A percentile compares a stretch with the other conserved stretches of the same genome.
These are phyloP conservation scores for Mrakia frigida DNA, from an alignment of 768 basidiomycete genomes.

Conservation along the genomic window DNA sequence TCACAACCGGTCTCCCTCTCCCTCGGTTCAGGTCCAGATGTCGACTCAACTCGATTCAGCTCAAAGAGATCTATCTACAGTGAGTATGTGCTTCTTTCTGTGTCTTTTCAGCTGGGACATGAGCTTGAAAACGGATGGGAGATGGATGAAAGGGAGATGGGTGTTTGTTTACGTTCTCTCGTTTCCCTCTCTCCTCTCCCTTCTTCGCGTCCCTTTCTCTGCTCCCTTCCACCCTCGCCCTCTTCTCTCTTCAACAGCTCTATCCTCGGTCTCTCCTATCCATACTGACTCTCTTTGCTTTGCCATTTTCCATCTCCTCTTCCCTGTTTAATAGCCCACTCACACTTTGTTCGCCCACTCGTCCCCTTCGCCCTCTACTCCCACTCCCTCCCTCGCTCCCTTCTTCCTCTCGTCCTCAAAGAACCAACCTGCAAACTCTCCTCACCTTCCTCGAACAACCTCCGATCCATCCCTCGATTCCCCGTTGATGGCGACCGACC, in stretches of 20 bases:
- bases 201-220: no score
- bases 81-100: neutral
- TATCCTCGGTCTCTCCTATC: neutral
- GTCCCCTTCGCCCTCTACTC: neutral
- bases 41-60: neutral
- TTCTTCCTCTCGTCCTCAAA: neutral
- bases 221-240: no score
- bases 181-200: no score
- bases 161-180: no score
- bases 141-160: neutral
- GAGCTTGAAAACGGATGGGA: neutral
- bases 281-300: neutral
- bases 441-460: neutral
- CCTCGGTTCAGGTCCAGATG: neutral
- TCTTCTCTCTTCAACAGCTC: neutral
- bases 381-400: neutral
- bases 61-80: neutral
- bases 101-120: neutral
- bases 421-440: neutral
- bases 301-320: neutral
- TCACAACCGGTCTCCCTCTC: neutral
- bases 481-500: neutral
- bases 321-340: neutral
- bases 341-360: neutral
- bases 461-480: slow-evolving; percentile 1